Percentiles rank a stretch among this genome's conserved stretches.
These are phyloP conservation scores for Penicillium robsamsonii DNA, from an alignment of 495 filamentous ascomycete genomes.

Conservation along the genomic window DNA sequence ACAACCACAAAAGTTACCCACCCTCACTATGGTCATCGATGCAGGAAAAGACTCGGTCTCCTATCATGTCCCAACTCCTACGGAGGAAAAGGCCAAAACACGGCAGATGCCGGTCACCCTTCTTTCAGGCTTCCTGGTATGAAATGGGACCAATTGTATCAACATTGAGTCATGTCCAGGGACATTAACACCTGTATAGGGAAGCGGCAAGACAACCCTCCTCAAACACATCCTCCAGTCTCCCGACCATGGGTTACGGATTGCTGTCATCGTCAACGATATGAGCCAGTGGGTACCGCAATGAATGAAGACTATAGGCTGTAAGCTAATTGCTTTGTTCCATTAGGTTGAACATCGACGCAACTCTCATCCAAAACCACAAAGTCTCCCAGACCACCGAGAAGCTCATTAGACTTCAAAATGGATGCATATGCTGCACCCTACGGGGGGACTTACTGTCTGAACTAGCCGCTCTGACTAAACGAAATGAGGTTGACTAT, in stretches of 20 bases:
- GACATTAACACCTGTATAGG: constrained; percentile 26
- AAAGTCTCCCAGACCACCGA: constrained; percentile 51
- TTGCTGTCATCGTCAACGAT: constrained; percentile 60
- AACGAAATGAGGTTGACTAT: constrained; percentile 52
- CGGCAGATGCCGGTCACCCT: constrained; percentile 45
- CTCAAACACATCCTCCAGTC: constrained; percentile 55
- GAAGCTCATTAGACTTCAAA: constrained; percentile 59
- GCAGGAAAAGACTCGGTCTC: constrained; percentile 27
- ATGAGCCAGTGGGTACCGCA: constrained; percentile 45
- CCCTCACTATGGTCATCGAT: constrained; percentile 32
- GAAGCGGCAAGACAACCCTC: constrained; percentile 58
- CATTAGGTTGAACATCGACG: constrained; percentile 54
- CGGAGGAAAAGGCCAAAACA: constrained; percentile 7
- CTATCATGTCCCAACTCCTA: constrained; percentile 19
- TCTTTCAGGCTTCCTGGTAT: constrained; percentile 48
- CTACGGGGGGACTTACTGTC: constrained; percentile 56
- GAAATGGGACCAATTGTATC: background rate
- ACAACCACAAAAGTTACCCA: background rate
- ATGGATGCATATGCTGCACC: constrained; percentile 63
- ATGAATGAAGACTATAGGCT: background rate
- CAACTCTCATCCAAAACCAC: constrained; percentile 52
- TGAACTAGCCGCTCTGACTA: constrained; percentile 51
- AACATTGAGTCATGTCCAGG: background rate
- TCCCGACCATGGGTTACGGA: constrained; percentile 50
- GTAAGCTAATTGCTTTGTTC: background rate